phyloP scores from a whole-genome alignment of 2,329 filamentous ascomycete genomes.

The Colletotrichum siamense region DNA sequence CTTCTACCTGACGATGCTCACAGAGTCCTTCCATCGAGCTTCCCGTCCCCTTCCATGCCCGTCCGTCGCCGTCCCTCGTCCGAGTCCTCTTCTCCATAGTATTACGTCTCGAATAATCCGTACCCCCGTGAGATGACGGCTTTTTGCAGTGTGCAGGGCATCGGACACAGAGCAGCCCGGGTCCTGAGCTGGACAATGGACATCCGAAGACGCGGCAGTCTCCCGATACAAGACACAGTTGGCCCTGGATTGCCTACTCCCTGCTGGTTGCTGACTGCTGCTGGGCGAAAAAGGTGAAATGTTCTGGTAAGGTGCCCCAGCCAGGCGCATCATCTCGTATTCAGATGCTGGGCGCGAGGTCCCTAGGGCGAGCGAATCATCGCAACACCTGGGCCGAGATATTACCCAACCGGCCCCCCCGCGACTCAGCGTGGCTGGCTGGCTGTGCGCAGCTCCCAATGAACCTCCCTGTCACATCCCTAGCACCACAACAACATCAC shows the following conservation, averaged over 20 bases:
- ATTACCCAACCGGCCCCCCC: not conserved
- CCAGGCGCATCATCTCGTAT: constrained; percentile 6
- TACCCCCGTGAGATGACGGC: not conserved
- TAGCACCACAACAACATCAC: not conserved
- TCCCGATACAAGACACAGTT: not conserved
- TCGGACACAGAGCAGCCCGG: not conserved
- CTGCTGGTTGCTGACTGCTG: not conserved
- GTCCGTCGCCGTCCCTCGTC: not conserved
- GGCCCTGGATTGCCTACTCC: not conserved
- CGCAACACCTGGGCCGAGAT: not conserved
- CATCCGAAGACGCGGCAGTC: not conserved
- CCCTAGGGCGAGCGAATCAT: not conserved
- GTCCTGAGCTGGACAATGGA: not conserved
- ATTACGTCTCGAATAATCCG: not conserved
- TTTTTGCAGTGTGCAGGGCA: not conserved
- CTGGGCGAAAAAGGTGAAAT: not conserved
- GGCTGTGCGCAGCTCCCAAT: not conserved
- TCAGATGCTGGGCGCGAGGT: not conserved
- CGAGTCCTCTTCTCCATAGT: not conserved
- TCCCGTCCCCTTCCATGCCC: not conserved
- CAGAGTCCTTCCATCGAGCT: not conserved
- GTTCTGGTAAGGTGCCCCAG: not conserved
- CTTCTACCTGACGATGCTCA: not conserved
- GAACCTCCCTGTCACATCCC: constrained; percentile 9
- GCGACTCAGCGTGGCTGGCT: constrained; percentile 6